Conservation (phyloP, 139 green algal species). For the Eudorina sp. region DNA sequence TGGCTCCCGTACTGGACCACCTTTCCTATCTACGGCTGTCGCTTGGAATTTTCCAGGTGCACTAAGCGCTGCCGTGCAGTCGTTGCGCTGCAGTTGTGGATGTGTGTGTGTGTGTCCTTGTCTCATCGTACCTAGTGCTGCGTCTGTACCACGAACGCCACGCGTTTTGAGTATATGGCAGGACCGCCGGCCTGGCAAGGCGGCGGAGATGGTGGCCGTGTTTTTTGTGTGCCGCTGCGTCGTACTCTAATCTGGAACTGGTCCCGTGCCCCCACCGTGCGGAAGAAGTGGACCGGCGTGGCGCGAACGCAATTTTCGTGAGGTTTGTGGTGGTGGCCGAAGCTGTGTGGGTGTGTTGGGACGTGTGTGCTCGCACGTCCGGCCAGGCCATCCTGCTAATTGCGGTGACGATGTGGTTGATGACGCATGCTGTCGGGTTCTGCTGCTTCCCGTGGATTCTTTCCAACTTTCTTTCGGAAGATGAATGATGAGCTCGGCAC, state of each 20-base stretch:
- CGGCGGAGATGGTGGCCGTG: neutral
- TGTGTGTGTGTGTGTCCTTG: too few relatives aligned
- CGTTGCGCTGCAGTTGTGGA: constrained; percentile 23
- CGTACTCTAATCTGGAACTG: too few relatives aligned
- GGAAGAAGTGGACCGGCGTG: too few relatives aligned
- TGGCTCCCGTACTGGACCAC: neutral
- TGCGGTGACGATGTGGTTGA: constrained; percentile 3
- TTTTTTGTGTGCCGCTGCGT: neutral
- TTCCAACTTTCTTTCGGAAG: constrained; percentile 34
- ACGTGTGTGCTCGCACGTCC: too few relatives aligned
- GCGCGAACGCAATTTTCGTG: neutral
- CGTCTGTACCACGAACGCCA: neutral
- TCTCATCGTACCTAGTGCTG: constrained; percentile 13
- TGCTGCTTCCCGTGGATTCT: constrained; percentile 21
- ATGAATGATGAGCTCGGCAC: constrained; percentile 3
- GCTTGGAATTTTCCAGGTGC: constrained; percentile 29
- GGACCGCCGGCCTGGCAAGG: neutral
- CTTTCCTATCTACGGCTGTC: neutral
- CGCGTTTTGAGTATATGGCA: neutral
- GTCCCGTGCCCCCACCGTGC: too few relatives aligned
- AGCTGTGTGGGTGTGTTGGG: constrained; percentile 2
- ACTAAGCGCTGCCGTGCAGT: neutral
- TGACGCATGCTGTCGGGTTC: constrained; percentile 16
- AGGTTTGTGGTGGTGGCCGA: neutral
- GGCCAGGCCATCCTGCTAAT: too few relatives aligned